Percentiles rank a stretch among this genome's conserved stretches.
These are phyloP conservation scores for Stagonosporopsis rhizophila DNA, from an alignment of 2,329 filamentous ascomycete genomes.

Conservation along the genomic window DNA sequence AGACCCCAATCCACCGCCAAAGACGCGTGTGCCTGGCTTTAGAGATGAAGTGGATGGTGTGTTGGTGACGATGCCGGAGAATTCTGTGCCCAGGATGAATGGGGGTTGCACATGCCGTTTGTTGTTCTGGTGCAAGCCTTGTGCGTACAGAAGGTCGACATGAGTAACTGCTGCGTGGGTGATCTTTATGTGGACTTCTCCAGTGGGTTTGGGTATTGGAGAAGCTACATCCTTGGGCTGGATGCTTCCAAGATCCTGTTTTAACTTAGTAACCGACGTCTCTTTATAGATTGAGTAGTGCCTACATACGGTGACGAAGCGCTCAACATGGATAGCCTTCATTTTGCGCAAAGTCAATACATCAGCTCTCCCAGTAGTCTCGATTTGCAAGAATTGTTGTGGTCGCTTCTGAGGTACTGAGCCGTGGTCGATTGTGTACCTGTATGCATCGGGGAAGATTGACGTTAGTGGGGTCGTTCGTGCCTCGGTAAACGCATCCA, in stretches of 20 bases:
- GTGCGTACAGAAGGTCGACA: conserved; percentile 66
- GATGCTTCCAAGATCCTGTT: conserved; percentile 40
- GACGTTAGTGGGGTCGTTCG: conserved; percentile 7
- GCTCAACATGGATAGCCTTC: conserved; percentile 30
- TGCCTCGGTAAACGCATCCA: conserved; percentile 15
- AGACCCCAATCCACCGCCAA: conserved; percentile 60
- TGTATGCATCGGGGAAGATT: conserved; percentile 4
- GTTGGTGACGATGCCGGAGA: conserved; percentile 60
- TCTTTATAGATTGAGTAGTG: background rate
- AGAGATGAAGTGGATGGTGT: conserved; percentile 48
- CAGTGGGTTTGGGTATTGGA: conserved; percentile 43
- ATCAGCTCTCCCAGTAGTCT: background rate
- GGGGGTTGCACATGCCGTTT: conserved; percentile 62
- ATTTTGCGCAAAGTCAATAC: conserved; percentile 14
- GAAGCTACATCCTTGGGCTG: conserved; percentile 29
- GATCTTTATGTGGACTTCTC: conserved; percentile 56
- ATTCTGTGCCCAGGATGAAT: conserved; percentile 67
- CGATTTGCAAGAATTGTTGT: background rate
- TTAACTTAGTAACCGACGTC: background rate
- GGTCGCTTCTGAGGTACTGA: background rate
- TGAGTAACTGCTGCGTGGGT: conserved; percentile 66
- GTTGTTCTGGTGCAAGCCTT: conserved; percentile 68
- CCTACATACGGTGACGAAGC: conserved; percentile 21
- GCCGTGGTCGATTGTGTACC: background rate
- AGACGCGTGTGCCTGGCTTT: conserved; percentile 60